Evolutionary conservation across 2,329 filamentous ascomycete species (phyloP), one percentile per base, ranked within the genome.

Genomic region (Hirsutella minnesotensis): DNA sequence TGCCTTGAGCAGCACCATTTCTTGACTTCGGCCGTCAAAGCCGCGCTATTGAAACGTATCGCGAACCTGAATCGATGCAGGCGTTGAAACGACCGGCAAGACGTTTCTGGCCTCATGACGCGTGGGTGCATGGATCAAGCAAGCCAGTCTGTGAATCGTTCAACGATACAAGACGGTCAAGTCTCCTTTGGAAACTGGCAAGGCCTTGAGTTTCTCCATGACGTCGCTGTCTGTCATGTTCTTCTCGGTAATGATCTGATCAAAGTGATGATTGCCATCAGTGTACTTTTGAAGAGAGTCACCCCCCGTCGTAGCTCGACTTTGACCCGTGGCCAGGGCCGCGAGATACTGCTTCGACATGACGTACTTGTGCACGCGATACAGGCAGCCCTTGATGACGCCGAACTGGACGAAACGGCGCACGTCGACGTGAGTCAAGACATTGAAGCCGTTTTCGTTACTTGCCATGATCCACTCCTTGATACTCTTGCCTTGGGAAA

Each of bases 351-450:
- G 73, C 54, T 77, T 78, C 4, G 74, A 79, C 1, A 94, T 77
- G 22, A 87, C 84, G 58, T 94, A 94, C 60, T 92, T 94, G 65
- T 96, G 87, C 34, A 95, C 82, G 29, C 92, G 79, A 62, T 95
- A 95, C 20, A 98, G 66, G 51, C 94, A 85, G 15, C 90, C 89
- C 64, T 96, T 96, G 60, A 96, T 94, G 46, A 95, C 76, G 44
- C 90, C 92, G 56, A 96, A 98, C 46, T 94, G 94, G 49, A 96
- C 86, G 49, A 98, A 81, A 22, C 92, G 81, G 12, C 92, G 79
- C 43, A 95, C 79, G 59, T 98, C 92, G 44, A 98, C 79, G 55
- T 82, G 81, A 12, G 74, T 69, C 9, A 95, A 71, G 33, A 84
- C 72, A 45, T 79, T 72, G 47, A 81, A 70, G 1, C 76, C 77